Percentiles rank a stretch among this genome's conserved stretches.
Evolutionary conservation across 495 filamentous ascomycete species (phyloP).

Genomic region (Trypethelium eluteriae): DNA sequence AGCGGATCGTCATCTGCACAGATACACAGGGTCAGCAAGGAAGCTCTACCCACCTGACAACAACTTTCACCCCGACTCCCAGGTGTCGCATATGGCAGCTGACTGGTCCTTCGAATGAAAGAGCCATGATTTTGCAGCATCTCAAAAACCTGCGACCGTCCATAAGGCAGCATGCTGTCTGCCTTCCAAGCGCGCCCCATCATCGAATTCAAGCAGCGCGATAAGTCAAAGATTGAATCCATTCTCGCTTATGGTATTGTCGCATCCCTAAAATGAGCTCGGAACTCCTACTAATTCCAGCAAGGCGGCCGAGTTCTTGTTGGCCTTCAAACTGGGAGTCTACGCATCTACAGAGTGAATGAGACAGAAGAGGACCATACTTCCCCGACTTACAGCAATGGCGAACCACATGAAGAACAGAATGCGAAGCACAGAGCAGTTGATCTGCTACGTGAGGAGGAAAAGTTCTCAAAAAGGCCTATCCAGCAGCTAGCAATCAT

Average conservation of each 20-base stretch:
- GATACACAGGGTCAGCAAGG: background rate
- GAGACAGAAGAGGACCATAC: conserved; percentile 39
- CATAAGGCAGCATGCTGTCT: conserved; percentile 68
- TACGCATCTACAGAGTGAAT: conserved; percentile 88
- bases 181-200: conserved; percentile 94
- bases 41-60: background rate
- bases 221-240: conserved; percentile 92
- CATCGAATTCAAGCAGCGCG: conserved; percentile 88
- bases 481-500: conserved; percentile 91
- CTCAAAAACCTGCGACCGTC: background rate
- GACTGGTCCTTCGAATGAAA: background rate
- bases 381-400: conserved; percentile 24
- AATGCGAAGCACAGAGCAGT: conserved; percentile 52
- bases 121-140: background rate
- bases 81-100: background rate
- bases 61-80: background rate
- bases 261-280: background rate
- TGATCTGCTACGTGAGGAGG: conserved; percentile 78
- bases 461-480: conserved; percentile 82
- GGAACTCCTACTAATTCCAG: conserved; percentile 17
- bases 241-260: conserved; percentile 75
- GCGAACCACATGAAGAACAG: conserved; percentile 33
- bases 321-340: conserved; percentile 77
- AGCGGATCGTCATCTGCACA: conserved; percentile 3
- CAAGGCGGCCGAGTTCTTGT: conserved; percentile 81